Evolutionary conservation across 805 yeast species (phyloP), one percentile per base, ranked within the genome.

Genomic region (Yamadazyma paraphyllophila): DNA sequence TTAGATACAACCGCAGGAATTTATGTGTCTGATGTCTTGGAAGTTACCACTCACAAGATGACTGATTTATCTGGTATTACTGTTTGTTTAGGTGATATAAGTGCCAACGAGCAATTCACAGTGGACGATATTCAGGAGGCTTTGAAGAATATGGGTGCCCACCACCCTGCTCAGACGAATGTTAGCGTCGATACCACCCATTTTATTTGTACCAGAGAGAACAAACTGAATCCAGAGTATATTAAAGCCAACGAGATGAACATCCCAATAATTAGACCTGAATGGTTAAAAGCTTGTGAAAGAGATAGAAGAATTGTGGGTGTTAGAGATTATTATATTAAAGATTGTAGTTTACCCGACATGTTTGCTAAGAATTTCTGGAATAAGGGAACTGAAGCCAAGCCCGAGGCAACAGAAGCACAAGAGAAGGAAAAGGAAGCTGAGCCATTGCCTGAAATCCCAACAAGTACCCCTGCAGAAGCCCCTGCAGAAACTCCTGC

Each of bases 241-340:
- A 74, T 82, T 50, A 84, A 81, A 60, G 99, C 98, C 1, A 75
- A 77, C 50, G 90, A 85, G 43, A 79, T 81, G 70, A 94, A 90
- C 60, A 89, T 94, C 45, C 99, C 99, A 2, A 80, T 94, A 33
- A 91, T 94, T 24, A 79, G 96, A 63, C 98, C 99, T 0, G 97
- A 94, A 62, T 94, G 98, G 98, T 71, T 94, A 46, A 85, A 86
- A 64, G 97, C 97, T 0, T 94, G 98, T 69, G 96, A 88, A 56
- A 64, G 76, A 36, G 97, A 91, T 59, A 80, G 94, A 55, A 71
- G 96, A 58, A 83, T 94, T 45, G 96, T 91, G 36, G 97, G 98
- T 24, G 99, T 94, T 12, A 77, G 96, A 58, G 89, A 88, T 54
- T 88, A 85, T 55, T 88, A 88, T 59, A 70, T 85, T 29, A 85